Percentiles rank a stretch among this genome's conserved stretches.
phyloP scores from a whole-genome alignment of 441 rosid genomes.

The Melastoma candidum region DNA sequence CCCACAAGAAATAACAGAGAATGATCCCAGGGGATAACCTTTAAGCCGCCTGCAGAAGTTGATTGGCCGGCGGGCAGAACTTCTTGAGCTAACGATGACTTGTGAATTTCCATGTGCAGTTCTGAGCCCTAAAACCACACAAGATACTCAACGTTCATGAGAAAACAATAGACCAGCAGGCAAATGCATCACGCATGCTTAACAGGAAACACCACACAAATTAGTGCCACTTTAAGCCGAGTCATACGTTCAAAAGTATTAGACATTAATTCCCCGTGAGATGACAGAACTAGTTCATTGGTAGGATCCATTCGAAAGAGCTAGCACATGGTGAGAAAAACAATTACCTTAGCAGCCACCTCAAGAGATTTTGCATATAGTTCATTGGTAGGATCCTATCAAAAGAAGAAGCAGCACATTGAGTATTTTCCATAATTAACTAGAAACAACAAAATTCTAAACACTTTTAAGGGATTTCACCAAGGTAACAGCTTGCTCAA shows the following conservation, averaged over 20 bases:
- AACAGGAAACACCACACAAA: too few species aligned
- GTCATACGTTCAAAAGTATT: too few species aligned
- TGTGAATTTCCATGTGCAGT: conserved; percentile 55
- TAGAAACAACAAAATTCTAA: not conserved
- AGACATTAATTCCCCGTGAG: too few species aligned
- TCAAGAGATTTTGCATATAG: conserved; percentile 46
- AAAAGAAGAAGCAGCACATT: not conserved
- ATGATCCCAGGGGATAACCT: conserved; percentile 21
- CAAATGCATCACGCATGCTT: too few species aligned
- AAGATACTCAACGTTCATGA: not conserved
- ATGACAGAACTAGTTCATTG: too few species aligned
- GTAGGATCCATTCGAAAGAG: too few species aligned
- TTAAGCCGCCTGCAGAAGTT: conserved; percentile 26
- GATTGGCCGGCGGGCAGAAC: conserved; percentile 40
- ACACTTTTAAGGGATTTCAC: conserved; percentile 19
- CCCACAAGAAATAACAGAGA: too few species aligned
- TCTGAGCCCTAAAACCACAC: conserved; percentile 40
- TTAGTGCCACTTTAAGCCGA: too few species aligned
- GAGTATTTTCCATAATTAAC: not conserved
- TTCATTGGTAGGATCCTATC: conserved; percentile 58
- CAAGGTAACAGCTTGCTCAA: conserved; percentile 66
- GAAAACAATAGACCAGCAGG: not conserved
- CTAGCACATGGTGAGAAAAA: too few species aligned
- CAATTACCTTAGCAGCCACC: conserved; percentile 52
- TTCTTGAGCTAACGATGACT: conserved; percentile 35